Evolutionary conservation across 73 alveolate genomes (phyloP), one percentile per base, ranked within the genome.

Genomic region (Diophrys appendiculata): DNA sequence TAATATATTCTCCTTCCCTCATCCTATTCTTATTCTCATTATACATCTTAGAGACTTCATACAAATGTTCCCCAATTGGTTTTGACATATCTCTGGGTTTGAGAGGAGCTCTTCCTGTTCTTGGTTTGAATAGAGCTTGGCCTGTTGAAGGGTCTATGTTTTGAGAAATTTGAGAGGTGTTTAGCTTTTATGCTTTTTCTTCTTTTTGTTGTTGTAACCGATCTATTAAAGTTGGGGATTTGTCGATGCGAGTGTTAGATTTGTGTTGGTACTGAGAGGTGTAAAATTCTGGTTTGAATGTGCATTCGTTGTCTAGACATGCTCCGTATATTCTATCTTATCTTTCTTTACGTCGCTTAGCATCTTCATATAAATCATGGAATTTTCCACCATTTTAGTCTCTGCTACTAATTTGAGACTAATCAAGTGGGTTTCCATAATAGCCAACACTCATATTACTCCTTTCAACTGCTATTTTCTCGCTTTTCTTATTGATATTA

Each of bases 221-320:
- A 11, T 43, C 60, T 18, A 43, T 43, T 43, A 43, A 18, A 43
- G 60, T 11, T 11, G 60, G 60, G 18, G 60, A 43, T 18, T 43
- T 43, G 18, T 5, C 60, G n/a, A n/a, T n/a, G n/a, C n/a, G n/a
- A 11, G 60, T 18, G n/a, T 43, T 43, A 11, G n/a, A 11, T 43
- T 43, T 43, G 18, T 11, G 18, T 11, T 5, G n/a, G 18, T 43
- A 11, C 5, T 43, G 5, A 43, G 60, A 43, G 5, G 60, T 75
- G 23, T 29, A 22, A 3, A 56, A 60, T 26, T 86, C 93, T 18
- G 93, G 93, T 55, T 60, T 25, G 65, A 86, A 86, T 18, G 93
- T 86, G 60, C 89, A 86, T 33, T 86, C 93, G 33, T 76, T 24
- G 52, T 78, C 93, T 0, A 86, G 69, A 53, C 93, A 86, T 25